Percentiles rank a stretch among this genome's conserved stretches.
These are phyloP conservation scores for Begonia loranthoides DNA, from an alignment of 306 rosid genomes.

Conservation along the genomic window DNA sequence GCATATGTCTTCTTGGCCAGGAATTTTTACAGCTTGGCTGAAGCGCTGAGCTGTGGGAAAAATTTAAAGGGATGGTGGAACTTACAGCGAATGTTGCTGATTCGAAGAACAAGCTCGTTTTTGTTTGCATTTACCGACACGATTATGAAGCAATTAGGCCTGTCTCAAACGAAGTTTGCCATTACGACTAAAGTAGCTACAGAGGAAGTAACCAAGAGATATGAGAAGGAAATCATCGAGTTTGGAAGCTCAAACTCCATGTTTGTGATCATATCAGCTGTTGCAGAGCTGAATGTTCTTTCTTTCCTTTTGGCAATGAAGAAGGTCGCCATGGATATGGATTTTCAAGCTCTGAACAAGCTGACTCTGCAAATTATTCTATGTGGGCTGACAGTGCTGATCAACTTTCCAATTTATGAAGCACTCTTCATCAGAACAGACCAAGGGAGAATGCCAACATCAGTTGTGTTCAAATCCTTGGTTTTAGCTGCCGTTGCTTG, in stretches of 20 bases:
- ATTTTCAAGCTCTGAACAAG: slow-evolving; percentile 13
- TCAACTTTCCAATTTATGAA: slow-evolving; percentile 28
- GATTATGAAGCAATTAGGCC: slow-evolving; percentile 22
- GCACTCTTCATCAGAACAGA: slow-evolving; percentile 52
- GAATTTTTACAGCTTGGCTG: slow-evolving; percentile 23
- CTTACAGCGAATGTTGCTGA: slow-evolving; percentile 33
- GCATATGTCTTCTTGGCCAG: slow-evolving; percentile 41
- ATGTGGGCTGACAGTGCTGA: slow-evolving; percentile 20
- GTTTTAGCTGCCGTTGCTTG: slow-evolving; percentile 26
- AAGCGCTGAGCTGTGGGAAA: slow-evolving; percentile 25
- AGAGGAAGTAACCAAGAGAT: slow-evolving; percentile 32
- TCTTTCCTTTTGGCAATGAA: slow-evolving; percentile 23
- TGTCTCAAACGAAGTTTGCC: slow-evolving; percentile 31
- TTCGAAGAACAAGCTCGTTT: slow-evolving; percentile 37
- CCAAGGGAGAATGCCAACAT: slow-evolving; percentile 30
- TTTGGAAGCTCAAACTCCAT: slow-evolving; percentile 40
- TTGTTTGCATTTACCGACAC: slow-evolving; percentile 39
- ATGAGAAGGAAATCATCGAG: slow-evolving; percentile 39
- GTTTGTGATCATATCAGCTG: slow-evolving; percentile 32
- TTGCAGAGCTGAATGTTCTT: slow-evolving; percentile 39
- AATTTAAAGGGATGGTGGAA: slow-evolving; percentile 57
- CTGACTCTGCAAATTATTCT: slow-evolving; percentile 17
- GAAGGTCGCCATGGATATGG: slow-evolving; percentile 12
- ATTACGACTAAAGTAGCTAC: slow-evolving; percentile 35
- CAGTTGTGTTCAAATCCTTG: slow-evolving; percentile 28